Conservation (phyloP, 176 grass and related monocot genomes). For the Oryza officinalis region DNA sequence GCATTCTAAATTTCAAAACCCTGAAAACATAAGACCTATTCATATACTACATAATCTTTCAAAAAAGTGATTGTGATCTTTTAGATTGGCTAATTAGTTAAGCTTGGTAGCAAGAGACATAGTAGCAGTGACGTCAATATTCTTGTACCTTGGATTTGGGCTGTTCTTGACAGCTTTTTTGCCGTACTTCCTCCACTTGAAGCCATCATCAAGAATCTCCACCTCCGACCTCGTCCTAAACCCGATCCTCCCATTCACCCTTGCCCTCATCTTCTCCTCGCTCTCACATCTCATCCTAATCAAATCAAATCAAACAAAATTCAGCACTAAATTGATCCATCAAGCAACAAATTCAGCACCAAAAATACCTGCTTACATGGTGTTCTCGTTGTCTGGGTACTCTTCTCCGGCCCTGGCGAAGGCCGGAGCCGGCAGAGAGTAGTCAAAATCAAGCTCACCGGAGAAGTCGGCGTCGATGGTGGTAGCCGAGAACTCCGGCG, state of each 20-base stretch:
- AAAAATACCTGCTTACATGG: not conserved
- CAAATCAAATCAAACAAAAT: not conserved
- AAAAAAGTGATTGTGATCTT: not conserved
- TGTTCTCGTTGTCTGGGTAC: not conserved
- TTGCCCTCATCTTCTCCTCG: constrained; percentile 3
- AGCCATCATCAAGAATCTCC: constrained; percentile 88
- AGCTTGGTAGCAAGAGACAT: not conserved
- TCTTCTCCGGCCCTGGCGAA: not conserved
- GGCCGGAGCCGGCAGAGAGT: not conserved
- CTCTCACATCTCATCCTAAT: constrained; percentile 6
- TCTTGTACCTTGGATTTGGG: constrained; percentile 75
- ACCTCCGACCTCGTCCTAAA: constrained; percentile 78
- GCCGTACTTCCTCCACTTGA: constrained; percentile 97
- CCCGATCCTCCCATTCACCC: constrained; percentile 54
- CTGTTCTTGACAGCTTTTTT: constrained; percentile 93
- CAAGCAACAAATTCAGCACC: not conserved
- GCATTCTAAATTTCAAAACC: not conserved
- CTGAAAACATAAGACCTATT: too few species aligned
- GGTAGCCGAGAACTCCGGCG: not conserved
- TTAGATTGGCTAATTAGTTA: not conserved
- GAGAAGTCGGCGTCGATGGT: not conserved
- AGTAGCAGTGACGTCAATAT: not conserved
- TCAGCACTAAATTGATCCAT: not conserved
- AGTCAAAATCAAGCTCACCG: constrained; percentile 10
- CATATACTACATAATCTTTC: too few species aligned